A percentile compares a stretch with the other conserved stretches of the same genome.
Conservation (phyloP, 1,139 yeast species). For the Magnusiomyces suaveolens region DNA sequence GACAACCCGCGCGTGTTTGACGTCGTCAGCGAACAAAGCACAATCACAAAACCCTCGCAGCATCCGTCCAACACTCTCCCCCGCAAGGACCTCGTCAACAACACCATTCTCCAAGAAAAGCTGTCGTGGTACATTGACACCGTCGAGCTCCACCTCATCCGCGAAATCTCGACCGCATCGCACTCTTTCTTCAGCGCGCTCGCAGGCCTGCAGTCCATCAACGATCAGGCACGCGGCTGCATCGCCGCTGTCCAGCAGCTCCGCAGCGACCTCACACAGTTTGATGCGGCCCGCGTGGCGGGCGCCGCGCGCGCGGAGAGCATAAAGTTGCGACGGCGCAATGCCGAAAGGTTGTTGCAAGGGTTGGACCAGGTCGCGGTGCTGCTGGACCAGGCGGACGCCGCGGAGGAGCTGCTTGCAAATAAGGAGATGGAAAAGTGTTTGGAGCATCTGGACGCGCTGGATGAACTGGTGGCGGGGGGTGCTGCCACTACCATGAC, state of each 20-base stretch:
- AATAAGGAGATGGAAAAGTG: conserved; percentile 31
- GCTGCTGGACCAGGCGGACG: conserved; percentile 41
- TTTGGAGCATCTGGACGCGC: conserved; percentile 46
- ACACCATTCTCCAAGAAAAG: conserved; percentile 63
- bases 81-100: conserved; percentile 34
- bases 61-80: conserved; percentile 16
- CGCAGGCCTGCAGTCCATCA: conserved; percentile 61
- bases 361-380: conserved; percentile 54
- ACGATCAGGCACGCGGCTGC: conserved; percentile 46
- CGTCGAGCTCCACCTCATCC: conserved; percentile 70
- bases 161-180: conserved; percentile 77
- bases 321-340: conserved; percentile 45
- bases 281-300: conserved; percentile 45
- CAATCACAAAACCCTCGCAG: conserved; percentile 25
- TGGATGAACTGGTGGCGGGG: conserved; percentile 52
- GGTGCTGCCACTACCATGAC: conserved; percentile 18
- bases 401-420: conserved; percentile 41
- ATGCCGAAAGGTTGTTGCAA: conserved; percentile 54
- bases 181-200: conserved; percentile 76
- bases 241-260: conserved; percentile 42
- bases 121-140: conserved; percentile 74
- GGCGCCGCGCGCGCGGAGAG: conserved; percentile 47
- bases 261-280: conserved; percentile 26
- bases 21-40: conserved; percentile 52
- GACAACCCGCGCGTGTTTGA: conserved; percentile 81